Base-by-base conservation (phyloP, 2,329 filamentous ascomycete species). In the Pseudocercospora cruenta region DNA sequence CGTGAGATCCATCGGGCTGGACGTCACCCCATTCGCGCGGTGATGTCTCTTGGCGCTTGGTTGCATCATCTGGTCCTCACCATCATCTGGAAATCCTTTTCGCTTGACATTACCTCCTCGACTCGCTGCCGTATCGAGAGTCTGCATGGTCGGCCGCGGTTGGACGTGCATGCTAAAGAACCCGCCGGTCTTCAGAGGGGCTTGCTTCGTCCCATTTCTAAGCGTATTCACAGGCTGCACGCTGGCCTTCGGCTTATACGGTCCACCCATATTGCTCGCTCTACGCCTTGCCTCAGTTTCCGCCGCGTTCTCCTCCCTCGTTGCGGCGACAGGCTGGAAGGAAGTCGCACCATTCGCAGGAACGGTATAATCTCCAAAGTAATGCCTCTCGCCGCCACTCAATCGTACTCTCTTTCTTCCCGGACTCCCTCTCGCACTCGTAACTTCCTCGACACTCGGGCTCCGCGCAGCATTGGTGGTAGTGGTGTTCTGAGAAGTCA, bases 221-320 rank as follows among this genome's bases (percentile, higher is more conserved):
- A 58, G 55, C n/a, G 31, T 58, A 58, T 43, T 58, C 1, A 3
- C 1, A 12, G 55, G 55, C 28, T 12, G 19, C 2, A 57, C 53
- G 5, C 22, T 9, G 2, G 12, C 53, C 9, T 5, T 53, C 21
- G 47, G 47, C 24, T 26, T 53, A n/a, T 26, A 53, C 9, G 16
- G 28, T 24, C n/a, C 55, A 10, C 55, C 55, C 55, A 58, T 55
- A n/a, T 26, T 26, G 39, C 39, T 8, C 9, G 55, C 31, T 24
- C 31, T 43, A 9, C 55, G 55, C 24, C 55, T 58, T n/a, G 16
- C 36, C 33, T 58, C 55, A 4, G 22, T 6, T 7, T 58, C 55
- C 28, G 55, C 33, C 4, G 55, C 55, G 55, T 58, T 58, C 28
- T 58, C 16, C 10, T 58, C 55, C 9, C 55, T 58, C 19, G 55